Base-by-base conservation (phyloP, 306 rosid species). In the Ormosia emarginata region DNA sequence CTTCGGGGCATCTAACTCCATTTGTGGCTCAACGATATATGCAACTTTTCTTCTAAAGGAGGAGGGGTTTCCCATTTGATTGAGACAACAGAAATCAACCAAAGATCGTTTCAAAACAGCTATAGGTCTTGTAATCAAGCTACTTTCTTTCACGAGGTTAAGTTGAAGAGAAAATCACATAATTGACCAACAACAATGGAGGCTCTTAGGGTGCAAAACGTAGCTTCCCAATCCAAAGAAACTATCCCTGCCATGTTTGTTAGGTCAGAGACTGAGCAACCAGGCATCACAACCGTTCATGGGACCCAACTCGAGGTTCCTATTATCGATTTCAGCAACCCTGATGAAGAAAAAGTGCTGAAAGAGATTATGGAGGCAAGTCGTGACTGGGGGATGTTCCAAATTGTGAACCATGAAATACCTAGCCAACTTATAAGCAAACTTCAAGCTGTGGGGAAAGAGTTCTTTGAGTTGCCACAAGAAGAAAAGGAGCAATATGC, bases 381-480 rank as follows among this genome's bases (percentile, higher is more conserved):
- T 63, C 32, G 74, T 0, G 67, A 86, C 0, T 89, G 93, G 95
- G 95, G 95, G 0, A 91, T 91, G 90, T 87, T 86, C 72, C 94
- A 89, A 67, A 78, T 89, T 15, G 86, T 89, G 76, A 91, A 91
- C 86, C 92, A 89, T 55, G 79, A 53, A 11, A 84, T 91, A 41
- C 92, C 94, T 0, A 36, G 29, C 8, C 81, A 87, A 8, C 79
- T 67, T 2, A 87, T 91, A 7, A n/a, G 29, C 18, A 68, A 74
- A 8, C 43, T 89, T 59, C 94, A 86, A 44, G 67, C 30, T 3
- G 89, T 75, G 2, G 94, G 94, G 2, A 80, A 78, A 73, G 81
- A 43, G 5, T 91, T 91, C 73, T 91, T 91, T 43, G 82, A 82
- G 56, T 85, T 89, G 0, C 79, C 91, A 0, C 86, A 14, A 0